A percentile compares a stretch with the other conserved stretches of the same genome.
phyloP scores from a whole-genome alignment of 768 basidiomycete genomes.

The Lentinula boryana region DNA sequence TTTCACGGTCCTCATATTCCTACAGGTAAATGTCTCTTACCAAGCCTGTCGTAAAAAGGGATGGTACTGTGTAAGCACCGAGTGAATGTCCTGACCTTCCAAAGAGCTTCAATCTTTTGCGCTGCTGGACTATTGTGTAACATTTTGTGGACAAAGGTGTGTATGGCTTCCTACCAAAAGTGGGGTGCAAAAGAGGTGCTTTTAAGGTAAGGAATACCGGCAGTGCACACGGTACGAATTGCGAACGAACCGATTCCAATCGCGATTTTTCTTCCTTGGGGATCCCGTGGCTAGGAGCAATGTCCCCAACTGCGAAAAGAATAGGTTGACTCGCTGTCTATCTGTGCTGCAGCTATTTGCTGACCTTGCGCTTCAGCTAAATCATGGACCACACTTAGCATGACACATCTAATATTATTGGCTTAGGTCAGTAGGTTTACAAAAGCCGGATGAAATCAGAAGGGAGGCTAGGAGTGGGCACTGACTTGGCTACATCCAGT shows the following conservation, averaged over 20 bases:
- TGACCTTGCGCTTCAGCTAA: constrained; percentile 91
- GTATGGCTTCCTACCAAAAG: constrained; percentile 71
- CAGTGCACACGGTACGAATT: too few relatives aligned
- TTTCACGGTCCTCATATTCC: constrained; percentile 80
- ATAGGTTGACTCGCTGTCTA: not conserved
- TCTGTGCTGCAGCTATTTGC: not conserved
- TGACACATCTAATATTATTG: constrained; percentile 54
- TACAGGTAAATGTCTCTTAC: constrained; percentile 17
- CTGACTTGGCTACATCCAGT: constrained; percentile 68
- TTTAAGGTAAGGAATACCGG: too few relatives aligned
- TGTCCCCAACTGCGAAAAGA: constrained; percentile 77
- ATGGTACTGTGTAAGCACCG: too few relatives aligned
- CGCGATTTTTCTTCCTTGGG: constrained; percentile 72
- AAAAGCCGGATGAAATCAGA: not conserved
- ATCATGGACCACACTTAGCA: constrained; percentile 92
- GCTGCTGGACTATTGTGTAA: constrained; percentile 70
- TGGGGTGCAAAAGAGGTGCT: not conserved
- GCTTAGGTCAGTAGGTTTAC: not conserved
- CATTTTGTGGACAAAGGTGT: constrained; percentile 86
- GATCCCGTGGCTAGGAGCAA: constrained; percentile 85
- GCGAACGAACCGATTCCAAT: constrained; percentile 55
- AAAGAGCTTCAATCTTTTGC: constrained; percentile 60
- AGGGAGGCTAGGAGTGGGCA: not conserved
- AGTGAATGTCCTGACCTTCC: constrained; percentile 41
- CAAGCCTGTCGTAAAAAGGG: not conserved